Evolutionary conservation across 2,329 filamentous ascomycete species (phyloP).

Genomic region (Penicillium sp.): DNA sequence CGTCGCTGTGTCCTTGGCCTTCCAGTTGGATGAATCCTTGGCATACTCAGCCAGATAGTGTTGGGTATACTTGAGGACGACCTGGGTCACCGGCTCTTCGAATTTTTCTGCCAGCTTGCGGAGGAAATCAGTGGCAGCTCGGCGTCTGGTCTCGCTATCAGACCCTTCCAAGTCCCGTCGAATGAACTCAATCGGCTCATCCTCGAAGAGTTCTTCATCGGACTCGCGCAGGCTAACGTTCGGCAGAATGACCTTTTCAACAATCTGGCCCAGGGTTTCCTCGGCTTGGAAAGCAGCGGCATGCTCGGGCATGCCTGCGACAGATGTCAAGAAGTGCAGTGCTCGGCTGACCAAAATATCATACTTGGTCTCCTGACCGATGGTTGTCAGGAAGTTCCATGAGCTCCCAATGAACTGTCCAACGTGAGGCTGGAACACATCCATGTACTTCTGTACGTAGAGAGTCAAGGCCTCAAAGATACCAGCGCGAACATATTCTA

Average conservation of each 20-base stretch:
- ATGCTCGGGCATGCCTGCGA: conserved; percentile 74
- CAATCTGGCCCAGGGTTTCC: conserved; percentile 75
- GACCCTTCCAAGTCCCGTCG: conserved; percentile 91
- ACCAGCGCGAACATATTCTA: conserved; percentile 86
- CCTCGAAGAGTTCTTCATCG: conserved; percentile 93
- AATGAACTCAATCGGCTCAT: conserved; percentile 98
- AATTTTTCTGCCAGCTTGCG: conserved; percentile 86
- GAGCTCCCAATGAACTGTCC: conserved; percentile 83
- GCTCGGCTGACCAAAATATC: conserved; percentile 93
- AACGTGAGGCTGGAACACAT: conserved; percentile 80
- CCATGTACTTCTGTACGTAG: conserved; percentile 92
- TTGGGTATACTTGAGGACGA: conserved; percentile 83
- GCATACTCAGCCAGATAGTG: conserved; percentile 76
- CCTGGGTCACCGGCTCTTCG: conserved; percentile 75
- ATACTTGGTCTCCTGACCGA: conserved; percentile 85
- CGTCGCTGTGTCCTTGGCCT: conserved; percentile 95
- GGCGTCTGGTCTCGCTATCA: conserved; percentile 86
- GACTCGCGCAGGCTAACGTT: conserved; percentile 90
- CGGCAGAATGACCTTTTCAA: conserved; percentile 92
- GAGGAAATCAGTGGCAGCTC: conserved; percentile 92
- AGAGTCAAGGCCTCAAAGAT: conserved; percentile 89
- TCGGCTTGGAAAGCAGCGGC: conserved; percentile 82
- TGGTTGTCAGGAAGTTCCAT: conserved; percentile 85
- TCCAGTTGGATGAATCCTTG: conserved; percentile 75
- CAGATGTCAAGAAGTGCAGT: conserved; percentile 87